phyloP scores from a whole-genome alignment of 495 filamentous ascomycete genomes.

The Jackrogersella multiformis region DNA sequence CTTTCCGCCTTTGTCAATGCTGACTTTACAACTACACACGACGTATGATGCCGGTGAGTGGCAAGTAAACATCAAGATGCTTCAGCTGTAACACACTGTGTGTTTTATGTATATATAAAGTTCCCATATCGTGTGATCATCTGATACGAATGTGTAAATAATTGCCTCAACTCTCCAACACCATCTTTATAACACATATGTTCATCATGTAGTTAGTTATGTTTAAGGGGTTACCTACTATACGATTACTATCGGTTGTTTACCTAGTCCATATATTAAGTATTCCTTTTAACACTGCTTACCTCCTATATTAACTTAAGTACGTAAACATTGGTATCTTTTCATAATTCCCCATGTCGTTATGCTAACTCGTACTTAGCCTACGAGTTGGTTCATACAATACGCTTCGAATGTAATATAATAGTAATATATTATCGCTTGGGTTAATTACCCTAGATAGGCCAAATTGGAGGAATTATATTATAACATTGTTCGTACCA shows the following conservation, averaged over 20 bases:
- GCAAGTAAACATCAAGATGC: constrained; percentile 3
- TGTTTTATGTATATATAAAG: constrained; percentile 11
- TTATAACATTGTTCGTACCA: too few relatives aligned
- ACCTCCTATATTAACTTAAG: neutral
- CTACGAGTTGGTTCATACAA: neutral
- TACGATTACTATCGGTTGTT: too few relatives aligned
- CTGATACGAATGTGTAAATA: neutral
- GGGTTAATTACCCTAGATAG: neutral
- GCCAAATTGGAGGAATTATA: too few relatives aligned
- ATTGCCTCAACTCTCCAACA: neutral
- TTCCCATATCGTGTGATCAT: constrained; percentile 3
- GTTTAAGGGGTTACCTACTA: too few relatives aligned
- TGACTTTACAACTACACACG: constrained; percentile 35
- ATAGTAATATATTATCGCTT: neutral
- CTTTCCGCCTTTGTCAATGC: constrained; percentile 50
- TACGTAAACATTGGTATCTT: neutral
- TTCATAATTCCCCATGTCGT: too few relatives aligned
- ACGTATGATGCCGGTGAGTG: neutral
- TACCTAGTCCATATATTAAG: neutral
- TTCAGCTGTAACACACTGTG: constrained; percentile 10
- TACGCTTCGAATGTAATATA: neutral
- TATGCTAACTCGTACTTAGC: neutral
- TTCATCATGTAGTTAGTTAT: too few relatives aligned
- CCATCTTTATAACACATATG: too few relatives aligned
- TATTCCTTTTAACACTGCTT: neutral